These are phyloP conservation scores for Leccinum rimulosum DNA, from an alignment of 768 basidiomycete species.

Conservation along the genomic window DNA sequence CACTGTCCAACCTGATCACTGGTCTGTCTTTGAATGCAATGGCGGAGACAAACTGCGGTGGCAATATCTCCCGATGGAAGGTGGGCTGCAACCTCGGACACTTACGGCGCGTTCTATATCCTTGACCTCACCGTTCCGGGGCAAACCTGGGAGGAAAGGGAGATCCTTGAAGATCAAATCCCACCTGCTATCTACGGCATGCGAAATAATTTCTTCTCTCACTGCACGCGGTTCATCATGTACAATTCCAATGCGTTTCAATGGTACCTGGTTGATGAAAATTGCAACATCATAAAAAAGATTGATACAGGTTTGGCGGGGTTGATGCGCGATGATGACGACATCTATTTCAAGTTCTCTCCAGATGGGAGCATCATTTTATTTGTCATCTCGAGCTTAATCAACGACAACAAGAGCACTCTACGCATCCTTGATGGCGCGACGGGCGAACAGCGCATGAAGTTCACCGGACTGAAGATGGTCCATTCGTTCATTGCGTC, in stretches of 20 bases:
- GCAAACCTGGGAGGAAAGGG: conserved; percentile 2
- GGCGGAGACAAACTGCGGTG: neutral
- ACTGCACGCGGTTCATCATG: conserved; percentile 11
- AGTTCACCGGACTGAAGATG: conserved; percentile 13
- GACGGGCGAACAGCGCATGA: conserved; percentile 6
- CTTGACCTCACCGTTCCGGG: neutral
- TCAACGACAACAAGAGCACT: conserved; percentile 7
- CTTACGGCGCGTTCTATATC: conserved; percentile 9
- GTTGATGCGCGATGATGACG: too few relatives aligned
- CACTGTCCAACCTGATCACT: neutral
- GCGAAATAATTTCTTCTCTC: neutral
- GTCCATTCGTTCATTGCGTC: conserved; percentile 4
- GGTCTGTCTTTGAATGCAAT: neutral
- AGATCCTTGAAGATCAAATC: neutral
- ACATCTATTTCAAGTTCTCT: conserved; percentile 9
- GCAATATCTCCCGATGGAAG: conserved; percentile 22
- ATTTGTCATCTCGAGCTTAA: neutral
- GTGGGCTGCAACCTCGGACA: conserved; percentile 12
- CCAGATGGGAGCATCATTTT: conserved; percentile 11
- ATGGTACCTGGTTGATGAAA: conserved; percentile 4
- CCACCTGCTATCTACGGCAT: neutral
- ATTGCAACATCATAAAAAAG: conserved; percentile 2
- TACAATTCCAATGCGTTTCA: neutral
- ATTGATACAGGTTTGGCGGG: conserved; percentile 7
- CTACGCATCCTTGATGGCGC: conserved; percentile 11